Base-by-base conservation (phyloP, 2,329 filamentous ascomycete species). In the Claviceps sp. region DNA sequence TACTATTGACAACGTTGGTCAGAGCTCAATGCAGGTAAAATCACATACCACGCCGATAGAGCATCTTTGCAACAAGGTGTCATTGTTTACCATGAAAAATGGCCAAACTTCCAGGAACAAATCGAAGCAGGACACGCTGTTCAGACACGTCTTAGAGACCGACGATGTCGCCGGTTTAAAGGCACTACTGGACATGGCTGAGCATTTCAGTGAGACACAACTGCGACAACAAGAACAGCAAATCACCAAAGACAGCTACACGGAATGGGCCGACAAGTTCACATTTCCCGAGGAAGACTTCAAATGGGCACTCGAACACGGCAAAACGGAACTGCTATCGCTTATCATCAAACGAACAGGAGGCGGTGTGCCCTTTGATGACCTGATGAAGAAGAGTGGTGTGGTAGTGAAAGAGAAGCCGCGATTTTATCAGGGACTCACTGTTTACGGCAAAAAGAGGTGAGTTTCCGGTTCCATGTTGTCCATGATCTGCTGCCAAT, bases 1-100 rank as follows among this genome's bases (percentile, higher is more conserved):
- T 62, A 93, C 87, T 0, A 77, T 91, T 50, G 85, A 93, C 16
- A 81, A 88, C 58, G 74, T 93, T 53, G 85, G 85, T 0, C 77
- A 87, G 56, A 72, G 85, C 4, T 79, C 78, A 0, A 82, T 77
- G 61, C 74, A 84, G 52, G 84, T 89, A 54, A 82, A 86, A 61
- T 86, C 84, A 52, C 67, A 72, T 16, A 67, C 75, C 8, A 73
- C 73, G 39, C 82, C 87, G 2, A 61, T 77, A 1, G 56, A 64
- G 0, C 64, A 86, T 52, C 64, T 89, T 5, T 57, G 61, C 4
- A 71, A 65, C 63, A 1, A 1, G 1, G 71, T 66, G 16, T 60
- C 65, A 7, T 64, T 64, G 1, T 68, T 72, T 51, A 51, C 51
- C 13, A 50, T 68, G 13, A 56, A 64, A 5, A 61, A 68, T 4